phyloP scores from a whole-genome alignment of 2,329 filamentous ascomycete species.

The Pseudogymnoascus sp. region DNA sequence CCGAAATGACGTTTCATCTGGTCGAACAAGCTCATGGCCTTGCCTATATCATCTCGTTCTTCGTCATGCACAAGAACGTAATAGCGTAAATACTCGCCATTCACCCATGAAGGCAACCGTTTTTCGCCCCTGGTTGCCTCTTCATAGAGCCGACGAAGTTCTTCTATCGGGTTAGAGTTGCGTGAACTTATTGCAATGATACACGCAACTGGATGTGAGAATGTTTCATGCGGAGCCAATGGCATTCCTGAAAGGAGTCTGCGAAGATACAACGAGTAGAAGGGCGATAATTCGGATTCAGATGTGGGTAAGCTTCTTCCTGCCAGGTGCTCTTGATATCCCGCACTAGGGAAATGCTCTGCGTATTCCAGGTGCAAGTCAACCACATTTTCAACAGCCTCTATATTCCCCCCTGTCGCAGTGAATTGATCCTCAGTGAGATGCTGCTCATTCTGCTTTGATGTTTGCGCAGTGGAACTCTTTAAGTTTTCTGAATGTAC shows the following conservation, averaged over 20 bases:
- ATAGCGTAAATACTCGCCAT: constrained; percentile 87
- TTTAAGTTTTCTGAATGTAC: constrained; percentile 8
- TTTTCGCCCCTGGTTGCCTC: constrained; percentile 72
- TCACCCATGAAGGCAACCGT: constrained; percentile 73
- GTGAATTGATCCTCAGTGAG: background rate
- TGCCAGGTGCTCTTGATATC: constrained; percentile 30
- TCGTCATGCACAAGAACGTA: constrained; percentile 97
- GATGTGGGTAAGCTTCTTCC: background rate
- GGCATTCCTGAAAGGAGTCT: constrained; percentile 73
- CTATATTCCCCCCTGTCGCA: constrained; percentile 42
- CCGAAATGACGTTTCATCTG: constrained; percentile 99
- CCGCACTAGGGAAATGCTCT: constrained; percentile 39
- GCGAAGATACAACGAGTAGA: constrained; percentile 78
- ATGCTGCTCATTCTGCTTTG: constrained; percentile 13
- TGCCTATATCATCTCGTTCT: constrained; percentile 83
- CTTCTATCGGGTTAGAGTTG: constrained; percentile 75
- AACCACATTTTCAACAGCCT: constrained; percentile 71
- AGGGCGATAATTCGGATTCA: constrained; percentile 50
- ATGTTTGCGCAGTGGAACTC: background rate
- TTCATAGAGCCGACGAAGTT: constrained; percentile 73
- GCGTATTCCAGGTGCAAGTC: constrained; percentile 70
- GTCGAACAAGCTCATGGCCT: constrained; percentile 85
- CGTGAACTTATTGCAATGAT: constrained; percentile 92
- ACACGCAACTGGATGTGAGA: constrained; percentile 87
- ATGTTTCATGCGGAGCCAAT: constrained; percentile 79